Percentiles rank a stretch among this genome's conserved stretches.
These are phyloP conservation scores for Diaporthe velutina DNA, from an alignment of 2,329 filamentous ascomycete species.

Conservation along the genomic window DNA sequence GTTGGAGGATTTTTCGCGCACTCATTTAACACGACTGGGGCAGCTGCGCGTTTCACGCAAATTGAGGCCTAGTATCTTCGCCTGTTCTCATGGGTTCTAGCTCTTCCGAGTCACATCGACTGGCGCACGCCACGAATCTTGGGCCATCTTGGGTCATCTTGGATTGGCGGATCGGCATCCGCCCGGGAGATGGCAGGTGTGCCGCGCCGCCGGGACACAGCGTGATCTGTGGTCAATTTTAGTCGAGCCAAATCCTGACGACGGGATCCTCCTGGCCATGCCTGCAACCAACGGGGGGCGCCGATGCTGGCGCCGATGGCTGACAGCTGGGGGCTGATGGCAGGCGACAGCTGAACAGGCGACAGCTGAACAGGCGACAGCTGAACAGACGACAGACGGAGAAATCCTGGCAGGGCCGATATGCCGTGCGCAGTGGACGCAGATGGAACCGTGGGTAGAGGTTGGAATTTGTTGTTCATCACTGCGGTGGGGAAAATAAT, in stretches of 20 bases:
- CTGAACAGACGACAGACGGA: too few species aligned
- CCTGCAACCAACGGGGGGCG: background rate
- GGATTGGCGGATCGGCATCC: slow-evolving; percentile 20
- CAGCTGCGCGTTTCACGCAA: slow-evolving; percentile 29
- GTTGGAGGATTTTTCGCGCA: slow-evolving; percentile 27
- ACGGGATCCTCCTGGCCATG: background rate
- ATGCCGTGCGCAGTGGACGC: too few species aligned
- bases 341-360: too few species aligned
- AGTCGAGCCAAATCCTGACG: background rate
- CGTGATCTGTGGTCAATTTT: background rate
- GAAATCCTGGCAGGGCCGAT: slow-evolving; percentile 5
- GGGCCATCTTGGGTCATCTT: slow-evolving; percentile 29
- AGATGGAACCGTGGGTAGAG: slow-evolving; percentile 19
- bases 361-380: too few species aligned
- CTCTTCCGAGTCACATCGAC: slow-evolving; percentile 6
- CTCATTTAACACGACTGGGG: slow-evolving; percentile 28
- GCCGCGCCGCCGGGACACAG: slow-evolving; percentile 18
- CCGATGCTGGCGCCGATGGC: background rate
- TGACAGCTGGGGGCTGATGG: background rate
- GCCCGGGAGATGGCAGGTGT: slow-evolving; percentile 26
- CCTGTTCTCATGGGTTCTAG: slow-evolving; percentile 16
- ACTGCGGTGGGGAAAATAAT: slow-evolving; percentile 20
- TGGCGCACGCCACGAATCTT: slow-evolving; percentile 21
- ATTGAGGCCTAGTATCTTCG: slow-evolving; percentile 26
- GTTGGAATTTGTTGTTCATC: background rate